These are phyloP conservation scores for Epichloe typhina DNA, from an alignment of 2,329 filamentous ascomycete genomes.

Conservation along the genomic window DNA sequence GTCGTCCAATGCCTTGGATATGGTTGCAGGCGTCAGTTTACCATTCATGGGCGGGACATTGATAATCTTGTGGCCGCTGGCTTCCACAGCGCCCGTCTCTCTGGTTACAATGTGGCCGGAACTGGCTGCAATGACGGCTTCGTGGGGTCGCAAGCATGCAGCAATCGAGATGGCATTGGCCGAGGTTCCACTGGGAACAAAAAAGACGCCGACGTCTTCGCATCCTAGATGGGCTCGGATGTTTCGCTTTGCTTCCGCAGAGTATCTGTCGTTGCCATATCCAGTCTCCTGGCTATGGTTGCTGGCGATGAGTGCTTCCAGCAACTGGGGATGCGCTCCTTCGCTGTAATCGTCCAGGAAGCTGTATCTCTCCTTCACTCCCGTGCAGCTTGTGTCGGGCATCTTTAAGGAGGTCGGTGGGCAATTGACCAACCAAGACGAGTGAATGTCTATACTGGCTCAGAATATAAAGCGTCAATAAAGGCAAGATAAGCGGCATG, in stretches of 20 bases:
- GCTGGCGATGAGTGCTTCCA: slow-evolving; percentile 30
- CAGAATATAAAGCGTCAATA: background rate
- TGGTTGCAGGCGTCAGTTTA: slow-evolving; percentile 30
- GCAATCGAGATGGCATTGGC: slow-evolving; percentile 39
- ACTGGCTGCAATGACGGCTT: slow-evolving; percentile 36
- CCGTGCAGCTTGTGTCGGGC: slow-evolving; percentile 5
- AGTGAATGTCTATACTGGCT: background rate
- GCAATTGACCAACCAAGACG: too few species aligned
- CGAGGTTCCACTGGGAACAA: slow-evolving; percentile 37
- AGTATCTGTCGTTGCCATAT: slow-evolving; percentile 33
- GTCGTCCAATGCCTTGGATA: slow-evolving; percentile 29
- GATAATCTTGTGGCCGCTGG: slow-evolving; percentile 38
- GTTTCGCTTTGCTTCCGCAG: slow-evolving; percentile 25
- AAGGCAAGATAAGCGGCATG: background rate
- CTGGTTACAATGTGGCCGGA: slow-evolving; percentile 35
- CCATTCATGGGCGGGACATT: slow-evolving; percentile 30
- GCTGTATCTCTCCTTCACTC: slow-evolving; percentile 22
- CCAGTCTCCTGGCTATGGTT: slow-evolving; percentile 32
- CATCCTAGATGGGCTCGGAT: slow-evolving; percentile 25
- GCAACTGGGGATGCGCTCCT: slow-evolving; percentile 34
- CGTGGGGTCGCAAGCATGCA: slow-evolving; percentile 34
- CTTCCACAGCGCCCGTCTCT: slow-evolving; percentile 37
- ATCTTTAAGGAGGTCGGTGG: slow-evolving; percentile 1
- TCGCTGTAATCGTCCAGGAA: slow-evolving; percentile 40
- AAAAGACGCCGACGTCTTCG: slow-evolving; percentile 32